Percentiles rank a stretch among this genome's conserved stretches.
Evolutionary conservation across 2,329 filamentous ascomycete genomes (phyloP).

Genomic region (Calonectria henricotiae): DNA sequence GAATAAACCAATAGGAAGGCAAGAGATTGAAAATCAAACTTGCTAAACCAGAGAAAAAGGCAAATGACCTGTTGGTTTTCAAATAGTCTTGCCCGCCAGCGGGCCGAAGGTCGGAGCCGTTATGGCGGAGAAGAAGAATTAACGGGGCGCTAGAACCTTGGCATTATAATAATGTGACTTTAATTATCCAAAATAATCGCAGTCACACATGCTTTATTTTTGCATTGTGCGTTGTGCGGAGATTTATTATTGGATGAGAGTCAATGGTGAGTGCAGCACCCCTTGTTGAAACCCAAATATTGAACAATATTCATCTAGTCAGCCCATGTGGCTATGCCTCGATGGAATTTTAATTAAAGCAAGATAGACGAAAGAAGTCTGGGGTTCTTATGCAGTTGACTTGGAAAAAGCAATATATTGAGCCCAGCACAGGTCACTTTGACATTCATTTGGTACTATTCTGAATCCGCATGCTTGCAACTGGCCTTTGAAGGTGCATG

Average conservation of each 20-base stretch:
- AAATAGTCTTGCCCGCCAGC: background rate
- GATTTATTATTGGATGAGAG: background rate
- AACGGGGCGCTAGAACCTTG: conserved; percentile 10
- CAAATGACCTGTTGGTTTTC: too few relatives aligned
- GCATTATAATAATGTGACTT: background rate
- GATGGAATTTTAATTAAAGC: too few relatives aligned
- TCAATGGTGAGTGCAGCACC: background rate
- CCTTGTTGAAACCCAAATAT: background rate
- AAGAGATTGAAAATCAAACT: too few relatives aligned
- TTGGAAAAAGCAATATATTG: too few relatives aligned
- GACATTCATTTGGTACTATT: too few relatives aligned
- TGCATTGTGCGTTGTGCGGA: background rate
- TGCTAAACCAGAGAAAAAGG: background rate
- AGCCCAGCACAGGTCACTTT: too few relatives aligned
- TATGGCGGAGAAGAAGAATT: background rate
- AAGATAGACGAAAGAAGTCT: too few relatives aligned
- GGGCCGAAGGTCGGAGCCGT: conserved; percentile 4
- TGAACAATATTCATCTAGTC: background rate
- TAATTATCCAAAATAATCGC: background rate
- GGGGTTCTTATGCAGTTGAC: too few relatives aligned
- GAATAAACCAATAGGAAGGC: background rate
- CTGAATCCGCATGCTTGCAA: background rate
- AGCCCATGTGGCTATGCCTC: too few relatives aligned
- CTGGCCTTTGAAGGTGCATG: background rate
- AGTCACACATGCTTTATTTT: background rate